phyloP scores from a whole-genome alignment of 2,329 filamentous ascomycete genomes.

The Geoglossum cookeanum region DNA sequence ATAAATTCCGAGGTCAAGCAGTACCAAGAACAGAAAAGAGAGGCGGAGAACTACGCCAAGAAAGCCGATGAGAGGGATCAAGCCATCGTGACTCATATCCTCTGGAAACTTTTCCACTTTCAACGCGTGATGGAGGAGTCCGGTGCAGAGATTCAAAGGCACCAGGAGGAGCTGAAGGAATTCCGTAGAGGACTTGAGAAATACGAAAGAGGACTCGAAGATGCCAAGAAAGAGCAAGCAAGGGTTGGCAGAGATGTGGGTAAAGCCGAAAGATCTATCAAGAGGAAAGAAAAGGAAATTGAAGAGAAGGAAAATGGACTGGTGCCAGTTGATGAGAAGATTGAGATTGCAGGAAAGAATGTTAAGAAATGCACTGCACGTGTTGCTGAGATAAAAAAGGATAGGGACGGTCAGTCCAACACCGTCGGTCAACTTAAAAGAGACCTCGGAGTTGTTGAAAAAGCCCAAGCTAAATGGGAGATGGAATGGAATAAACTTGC shows the following conservation, averaged over 20 bases:
- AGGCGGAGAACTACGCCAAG: slow-evolving; percentile 80
- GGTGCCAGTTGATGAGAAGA: slow-evolving; percentile 82
- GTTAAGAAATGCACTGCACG: slow-evolving; percentile 48
- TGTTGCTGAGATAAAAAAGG: slow-evolving; percentile 52
- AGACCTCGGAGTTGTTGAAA: slow-evolving; percentile 67
- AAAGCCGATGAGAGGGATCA: slow-evolving; percentile 83
- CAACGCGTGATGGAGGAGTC: slow-evolving; percentile 88
- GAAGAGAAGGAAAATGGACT: slow-evolving; percentile 73
- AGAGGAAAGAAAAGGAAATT: slow-evolving; percentile 66
- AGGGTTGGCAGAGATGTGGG: slow-evolving; percentile 56
- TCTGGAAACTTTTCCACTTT: slow-evolving; percentile 95
- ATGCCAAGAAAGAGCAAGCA: slow-evolving; percentile 66
- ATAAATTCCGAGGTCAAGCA: slow-evolving; percentile 98
- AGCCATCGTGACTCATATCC: slow-evolving; percentile 76
- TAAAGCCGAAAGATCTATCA: slow-evolving; percentile 72
- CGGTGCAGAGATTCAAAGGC: slow-evolving; percentile 71
- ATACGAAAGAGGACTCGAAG: slow-evolving; percentile 61
- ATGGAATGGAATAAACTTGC: slow-evolving; percentile 69
- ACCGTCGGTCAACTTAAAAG: slow-evolving; percentile 58
- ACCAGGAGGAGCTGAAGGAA: slow-evolving; percentile 89
- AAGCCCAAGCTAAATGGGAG: slow-evolving; percentile 76
- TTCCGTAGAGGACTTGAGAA: slow-evolving; percentile 73
- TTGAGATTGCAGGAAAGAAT: slow-evolving; percentile 56
- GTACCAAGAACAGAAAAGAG: slow-evolving; percentile 89
- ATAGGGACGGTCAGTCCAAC: slow-evolving; percentile 51